phyloP scores from a whole-genome alignment of 352 stramenopile species.

The Phytophthora multivora region DNA sequence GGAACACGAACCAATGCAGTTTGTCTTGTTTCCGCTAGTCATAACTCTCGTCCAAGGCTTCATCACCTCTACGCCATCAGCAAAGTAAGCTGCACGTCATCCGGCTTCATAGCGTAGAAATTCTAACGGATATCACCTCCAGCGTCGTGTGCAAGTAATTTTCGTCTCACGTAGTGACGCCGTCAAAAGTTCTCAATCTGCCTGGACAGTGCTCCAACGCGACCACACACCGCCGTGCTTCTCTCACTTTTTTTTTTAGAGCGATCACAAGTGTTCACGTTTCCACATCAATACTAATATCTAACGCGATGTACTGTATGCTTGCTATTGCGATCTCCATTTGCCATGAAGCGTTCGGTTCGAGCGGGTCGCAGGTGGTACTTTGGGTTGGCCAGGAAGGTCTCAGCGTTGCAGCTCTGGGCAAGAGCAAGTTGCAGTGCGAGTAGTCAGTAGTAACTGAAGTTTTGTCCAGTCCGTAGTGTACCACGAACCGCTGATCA shows the following conservation, averaged over 20 bases:
- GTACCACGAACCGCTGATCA: slow-evolving; percentile 4
- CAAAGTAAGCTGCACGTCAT: too few relatives aligned
- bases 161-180: slow-evolving; percentile 16
- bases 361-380: not conserved
- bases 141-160: not conserved
- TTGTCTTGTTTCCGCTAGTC: too few relatives aligned
- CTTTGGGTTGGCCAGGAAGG: slow-evolving; percentile 22
- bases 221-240: slow-evolving; percentile 10
- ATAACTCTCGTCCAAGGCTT: too few relatives aligned
- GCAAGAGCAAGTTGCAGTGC: slow-evolving; percentile 2
- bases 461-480: slow-evolving; percentile 6
- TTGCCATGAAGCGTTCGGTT: not conserved
- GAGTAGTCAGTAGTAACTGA: slow-evolving; percentile 6
- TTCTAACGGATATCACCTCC: too few relatives aligned
- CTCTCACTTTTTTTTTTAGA: slow-evolving; percentile 6
- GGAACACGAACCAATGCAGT: too few relatives aligned
- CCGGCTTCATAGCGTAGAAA: too few relatives aligned
- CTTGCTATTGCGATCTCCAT: not conserved
- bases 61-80: too few relatives aligned
- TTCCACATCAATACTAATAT: slow-evolving; percentile 8
- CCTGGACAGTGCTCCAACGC: slow-evolving; percentile 10
- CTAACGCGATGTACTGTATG: too few relatives aligned
- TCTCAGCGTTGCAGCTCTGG: slow-evolving; percentile 2
- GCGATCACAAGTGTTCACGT: too few relatives aligned
- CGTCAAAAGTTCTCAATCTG: slow-evolving; percentile 13